Evolutionary conservation across 2,329 filamentous ascomycete species (phyloP), one percentile per base, ranked within the genome.

Genomic region (Xylaria sp.): DNA sequence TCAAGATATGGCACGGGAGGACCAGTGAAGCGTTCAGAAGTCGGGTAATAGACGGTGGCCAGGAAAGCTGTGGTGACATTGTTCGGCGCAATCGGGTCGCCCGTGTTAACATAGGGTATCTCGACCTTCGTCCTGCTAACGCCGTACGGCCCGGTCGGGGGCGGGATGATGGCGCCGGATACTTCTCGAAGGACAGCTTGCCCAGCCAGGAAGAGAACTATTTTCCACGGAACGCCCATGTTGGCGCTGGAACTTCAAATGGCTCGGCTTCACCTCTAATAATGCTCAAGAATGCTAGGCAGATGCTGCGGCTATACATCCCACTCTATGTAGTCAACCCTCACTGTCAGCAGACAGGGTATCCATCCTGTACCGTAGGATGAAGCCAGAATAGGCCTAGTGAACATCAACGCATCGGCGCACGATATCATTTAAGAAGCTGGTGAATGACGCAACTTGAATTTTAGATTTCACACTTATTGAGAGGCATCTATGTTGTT

Each of bases 31-130:
- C 9, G 3, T 13, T 58, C 12, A 2, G 23, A 18, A 0, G 71
- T 71, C 3, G 71, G 71, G 46, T 71, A 73, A 62, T 62, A 73
- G 10, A 73, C 28, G 5, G 71, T 71, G 13, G 69, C 71, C 1
- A 73, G 55, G 62, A 71, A 68, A 12, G 57, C 63, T 7, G 67
- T 70, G 3, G 39, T 71, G 55, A 71, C 12, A 25, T 68, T 68
- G 57, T 65, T 65, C 1, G 71, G 69, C 10, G 71, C 67, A 20
- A 70, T 20, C 5, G 66, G 66, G 43, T 69, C 59, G 39, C 56
- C 46, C 8, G 65, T 43, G 15, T 66, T 72, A 15, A 58, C n/a
- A 43, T 68, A 46, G 9, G 36, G 49, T 39, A 70, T 64, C 23
- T 28, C 62, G 41, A 61, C 43, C 64, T 66, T 71, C 12, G 46